Evolutionary conservation across 306 rosid species (phyloP).

Genomic region (Cucurbita moschata): DNA sequence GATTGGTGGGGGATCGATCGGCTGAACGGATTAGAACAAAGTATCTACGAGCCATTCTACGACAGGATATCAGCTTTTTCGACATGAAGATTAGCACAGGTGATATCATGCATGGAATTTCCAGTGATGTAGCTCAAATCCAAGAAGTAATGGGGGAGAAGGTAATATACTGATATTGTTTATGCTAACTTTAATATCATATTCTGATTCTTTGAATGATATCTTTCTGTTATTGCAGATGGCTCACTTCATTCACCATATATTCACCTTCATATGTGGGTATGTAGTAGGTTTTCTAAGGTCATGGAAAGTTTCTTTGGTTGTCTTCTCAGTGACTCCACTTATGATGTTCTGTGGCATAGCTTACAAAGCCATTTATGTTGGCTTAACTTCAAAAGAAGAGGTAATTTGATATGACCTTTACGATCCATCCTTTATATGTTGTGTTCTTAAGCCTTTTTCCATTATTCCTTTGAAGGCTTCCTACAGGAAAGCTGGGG

Average conservation of each 20-base stretch:
- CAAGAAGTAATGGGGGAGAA: conserved; percentile 97
- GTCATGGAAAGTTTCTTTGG: conserved; percentile 72
- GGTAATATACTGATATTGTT: conserved; percentile 21
- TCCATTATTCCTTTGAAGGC: conserved; percentile 24
- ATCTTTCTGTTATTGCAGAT: conserved; percentile 36
- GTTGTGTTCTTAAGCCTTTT: conserved; percentile 2
- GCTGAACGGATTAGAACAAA: conserved; percentile 68
- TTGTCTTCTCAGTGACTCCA: conserved; percentile 67
- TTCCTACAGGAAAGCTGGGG: conserved; percentile 67
- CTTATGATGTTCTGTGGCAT: conserved; percentile 72
- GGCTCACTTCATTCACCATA: conserved; percentile 70
- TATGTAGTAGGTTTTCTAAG: conserved; percentile 59
- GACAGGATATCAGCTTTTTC: conserved; percentile 60
- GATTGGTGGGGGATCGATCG: conserved; percentile 75
- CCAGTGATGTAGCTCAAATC: conserved; percentile 88
- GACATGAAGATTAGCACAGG: conserved; percentile 55
- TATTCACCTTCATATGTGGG: conserved; percentile 75
- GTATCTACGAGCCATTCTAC: conserved; percentile 58
- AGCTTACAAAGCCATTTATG: conserved; percentile 76
- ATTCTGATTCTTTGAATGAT: background rate
- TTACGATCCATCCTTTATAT: background rate
- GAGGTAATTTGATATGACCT: conserved; percentile 27
- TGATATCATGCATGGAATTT: conserved; percentile 84
- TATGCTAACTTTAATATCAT: background rate
- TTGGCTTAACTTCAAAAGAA: conserved; percentile 66